Evolutionary conservation across 306 rosid genomes (phyloP), one percentile per base, ranked within the genome.

Genomic region (Rosa rugosa): DNA sequence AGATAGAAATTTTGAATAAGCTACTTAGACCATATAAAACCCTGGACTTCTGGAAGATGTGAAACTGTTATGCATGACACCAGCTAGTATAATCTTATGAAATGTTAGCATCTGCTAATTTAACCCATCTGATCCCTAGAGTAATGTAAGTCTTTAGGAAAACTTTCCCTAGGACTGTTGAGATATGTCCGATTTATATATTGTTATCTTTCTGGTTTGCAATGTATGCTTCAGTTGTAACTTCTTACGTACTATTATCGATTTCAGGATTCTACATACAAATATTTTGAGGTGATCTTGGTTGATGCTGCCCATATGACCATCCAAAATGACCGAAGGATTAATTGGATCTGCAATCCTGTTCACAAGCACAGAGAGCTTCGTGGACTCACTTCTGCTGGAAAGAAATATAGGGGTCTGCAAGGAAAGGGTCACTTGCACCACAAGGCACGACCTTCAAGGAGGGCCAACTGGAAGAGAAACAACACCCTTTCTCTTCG

Each of bases 361-460:
- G 80, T 79, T 50, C 86, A 83, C 80, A 83, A 83, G 74, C 83
- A 83, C 72, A 75, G 83, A 73, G 80, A 69, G n/a, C 83, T 79
- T 34, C 88, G 94, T 38, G 97, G 94, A 2, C 90, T 86, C 73
- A 94, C 96, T 18, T 90, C 96, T 69, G 97, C 97, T 9, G 96
- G 97, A 4, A 92, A 92, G 88, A 83, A 85, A 16, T 89, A 84
- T 88, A 90, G 97, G 78, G 97, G 97, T 4, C 73, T 94, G 36
- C 84, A 86, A 2, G 97, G 94, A 60, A 90, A 82, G 86, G 98
- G 98, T 11, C 97, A 94, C 77, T 81, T 51, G 14, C 46, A 92
- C 87, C 92, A 87, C 94, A 90, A 90, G 82, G 71, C 69, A 6
- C 83, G 94, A 23, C 97, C 97, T 5, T 94, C 98, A 41, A 92